These are phyloP conservation scores for Vitis hybrid DNA, from an alignment of 177 flowering plant species.

Conservation along the genomic window DNA sequence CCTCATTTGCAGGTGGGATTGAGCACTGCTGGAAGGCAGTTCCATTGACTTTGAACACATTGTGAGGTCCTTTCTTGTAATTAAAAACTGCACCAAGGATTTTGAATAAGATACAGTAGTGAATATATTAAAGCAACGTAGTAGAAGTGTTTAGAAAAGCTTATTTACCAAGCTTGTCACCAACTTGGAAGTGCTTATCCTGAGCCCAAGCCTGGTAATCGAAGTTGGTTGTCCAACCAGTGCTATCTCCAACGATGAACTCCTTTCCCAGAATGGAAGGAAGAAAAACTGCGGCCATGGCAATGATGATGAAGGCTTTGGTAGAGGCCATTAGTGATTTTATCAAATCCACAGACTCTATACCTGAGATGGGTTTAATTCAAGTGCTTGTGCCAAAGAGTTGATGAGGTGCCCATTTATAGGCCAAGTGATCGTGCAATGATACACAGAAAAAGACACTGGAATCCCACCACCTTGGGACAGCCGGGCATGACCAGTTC, in stretches of 20 bases:
- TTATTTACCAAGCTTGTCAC: constrained; percentile 31
- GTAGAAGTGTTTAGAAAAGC: no score
- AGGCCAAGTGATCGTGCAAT: neutral
- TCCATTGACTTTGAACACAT: constrained; percentile 23
- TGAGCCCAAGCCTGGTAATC: constrained; percentile 29
- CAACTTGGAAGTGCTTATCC: constrained; percentile 28
- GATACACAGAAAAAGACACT: no score
- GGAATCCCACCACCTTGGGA: no score
- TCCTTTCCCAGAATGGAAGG: constrained; percentile 22
- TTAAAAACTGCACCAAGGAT: constrained; percentile 29
- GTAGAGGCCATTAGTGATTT: constrained; percentile 14
- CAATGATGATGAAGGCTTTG: constrained; percentile 12
- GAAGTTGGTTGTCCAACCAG: constrained; percentile 17
- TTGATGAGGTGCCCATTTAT: constrained; percentile 1
- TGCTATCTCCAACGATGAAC: constrained; percentile 22
- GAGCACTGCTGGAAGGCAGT: constrained; percentile 19
- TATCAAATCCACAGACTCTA: neutral
- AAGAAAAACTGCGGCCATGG: neutral
- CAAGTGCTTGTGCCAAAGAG: neutral
- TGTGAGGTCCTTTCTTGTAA: constrained; percentile 20
- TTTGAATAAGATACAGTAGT: neutral
- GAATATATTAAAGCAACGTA: neutral
- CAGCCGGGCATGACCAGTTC: neutral
- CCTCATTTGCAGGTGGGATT: neutral
- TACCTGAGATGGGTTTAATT: neutral